Base-by-base conservation (phyloP, 2,329 filamentous ascomycete species). In the Aspergillus persii region DNA sequence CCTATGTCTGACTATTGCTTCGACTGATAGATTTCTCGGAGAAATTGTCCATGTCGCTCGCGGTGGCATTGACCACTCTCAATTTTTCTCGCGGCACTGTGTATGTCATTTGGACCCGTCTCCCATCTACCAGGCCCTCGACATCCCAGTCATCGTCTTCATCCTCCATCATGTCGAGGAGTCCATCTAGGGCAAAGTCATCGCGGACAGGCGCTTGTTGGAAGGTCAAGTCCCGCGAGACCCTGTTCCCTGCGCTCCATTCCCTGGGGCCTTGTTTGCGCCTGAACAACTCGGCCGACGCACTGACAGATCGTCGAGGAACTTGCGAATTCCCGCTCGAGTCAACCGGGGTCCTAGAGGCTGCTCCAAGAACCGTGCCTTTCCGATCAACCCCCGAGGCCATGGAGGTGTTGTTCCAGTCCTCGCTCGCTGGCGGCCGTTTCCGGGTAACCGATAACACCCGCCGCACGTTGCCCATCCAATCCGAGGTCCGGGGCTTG, bases 51-150 rank as follows among this genome's bases (percentile, higher is more conserved):
- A 70, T 61, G 59, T 77, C 74, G 3, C 69, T 63, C n/a, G 68
- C 70, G 3, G 72, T 89, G 53, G 85, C 88, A 73, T 98, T 98
- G 23, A 97, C 94, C n/a, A 98, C 92, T 29, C 94, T 81, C 63
- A 98, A 77, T 66, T 87, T 86, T 74, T 94, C 89, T 73, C 89
- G 92, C 2, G 95, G 94, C 61, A 97, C 92, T 0, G 94, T 97
- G 75, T 96, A 98, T 85, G 96, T 95, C 70, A 92, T 85, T 74
- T 93, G 90, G 61, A 93, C 89, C 8, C 90, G 80, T 26, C 89
- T 78, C 59, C 84, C 84, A 76, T 91, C 87, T 1, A 89, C 84
- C 2, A 89, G 89, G 57, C 83, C 81, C 72, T 93, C 90, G 44
- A 93, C 85, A 66, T 92, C 90, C 89, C 89, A 91, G 56, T 92